Conservation (phyloP, 31 red algal species). For the Endocladia muricata region DNA sequence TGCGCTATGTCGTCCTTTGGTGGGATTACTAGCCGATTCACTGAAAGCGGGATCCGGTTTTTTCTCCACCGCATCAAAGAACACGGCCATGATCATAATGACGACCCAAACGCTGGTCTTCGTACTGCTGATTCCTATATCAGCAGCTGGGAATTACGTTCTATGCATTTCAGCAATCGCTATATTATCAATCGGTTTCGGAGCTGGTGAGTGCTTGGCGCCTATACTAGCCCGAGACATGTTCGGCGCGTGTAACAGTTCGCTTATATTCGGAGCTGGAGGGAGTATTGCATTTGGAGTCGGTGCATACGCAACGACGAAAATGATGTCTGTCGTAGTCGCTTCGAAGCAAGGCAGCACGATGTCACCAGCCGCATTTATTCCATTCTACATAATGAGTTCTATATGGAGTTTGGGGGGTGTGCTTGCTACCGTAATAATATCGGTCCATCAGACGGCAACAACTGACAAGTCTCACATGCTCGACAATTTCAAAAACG, state of each 20-base stretch:
- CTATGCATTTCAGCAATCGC: neutral
- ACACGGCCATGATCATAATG: neutral
- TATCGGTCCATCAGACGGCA: no score
- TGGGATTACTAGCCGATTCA: neutral
- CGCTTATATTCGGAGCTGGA: slow-evolving; percentile 36
- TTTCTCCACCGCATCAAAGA: slow-evolving; percentile 1
- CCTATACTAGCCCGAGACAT: slow-evolving; percentile 23
- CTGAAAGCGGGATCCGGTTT: neutral
- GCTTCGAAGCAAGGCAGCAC: no score
- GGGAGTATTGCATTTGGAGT: slow-evolving; percentile 33
- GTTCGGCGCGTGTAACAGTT: slow-evolving; percentile 31
- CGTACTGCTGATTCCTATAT: neutral
- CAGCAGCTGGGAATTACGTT: slow-evolving; percentile 1
- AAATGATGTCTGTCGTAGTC: slow-evolving; percentile 6
- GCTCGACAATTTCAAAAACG: no score
- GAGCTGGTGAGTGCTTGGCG: neutral
- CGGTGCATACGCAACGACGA: slow-evolving; percentile 3
- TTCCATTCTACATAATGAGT: no score
- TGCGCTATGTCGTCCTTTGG: slow-evolving; percentile 2
- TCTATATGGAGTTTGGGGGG: no score
- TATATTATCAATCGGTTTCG: slow-evolving; percentile 21
- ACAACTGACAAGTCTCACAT: no score
- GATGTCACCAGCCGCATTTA: no score
- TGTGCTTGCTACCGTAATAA: no score
- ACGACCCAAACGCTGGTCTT: slow-evolving; percentile 1